Evolutionary conservation across 1,284 basidiomycete species (phyloP), one percentile per base, ranked within the genome.

Genomic region (Fomes fomentarius): DNA sequence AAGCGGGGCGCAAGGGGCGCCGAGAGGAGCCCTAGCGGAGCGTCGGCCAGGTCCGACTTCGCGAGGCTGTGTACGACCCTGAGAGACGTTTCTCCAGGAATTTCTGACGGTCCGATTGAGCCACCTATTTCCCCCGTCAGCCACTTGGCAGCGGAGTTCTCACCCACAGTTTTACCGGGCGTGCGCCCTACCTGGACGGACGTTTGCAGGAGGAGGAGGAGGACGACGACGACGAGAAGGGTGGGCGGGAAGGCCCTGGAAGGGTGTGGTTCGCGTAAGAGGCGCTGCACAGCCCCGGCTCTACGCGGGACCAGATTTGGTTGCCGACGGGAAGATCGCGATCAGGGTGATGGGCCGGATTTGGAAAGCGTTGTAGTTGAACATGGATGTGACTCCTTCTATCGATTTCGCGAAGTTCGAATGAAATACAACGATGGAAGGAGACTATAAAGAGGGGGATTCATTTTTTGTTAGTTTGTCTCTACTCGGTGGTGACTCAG

Each of bases 101-200:
- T 31, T 56, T 60, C 54, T 56, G 51, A 51, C 58, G 54, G 54
- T 56, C 58, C 54, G 48, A 26, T 47, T 30, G 35, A 35, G 52
- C 42, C 42, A 50, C 47, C 15, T 33, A 45, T 33, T 11, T 12
- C 10, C 39, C 39, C 17, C 4, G 17, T 24, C 19, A 9, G 10
- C 34, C 33, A 50, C 44, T 37, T 39, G 33, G 40, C 40, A 19
- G 49, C 49, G 9, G 26, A 39, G 41, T 53, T 50, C 54, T 46
- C 54, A 52, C 17, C 33, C 21, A 10, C 4, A 17, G 3, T 17
- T 26, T 15, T 2, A 3, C 9, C 22, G 21, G 14, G 14, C 8
- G 14, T 14, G 19, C 10, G 4, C 12, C 11, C 45, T 11, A 4
- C n/a, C 34, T n/a, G n/a, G n/a, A n/a, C n/a, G n/a, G n/a, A 22